Conservation (phyloP, 306 rosid species). For the Senna tora region DNA sequence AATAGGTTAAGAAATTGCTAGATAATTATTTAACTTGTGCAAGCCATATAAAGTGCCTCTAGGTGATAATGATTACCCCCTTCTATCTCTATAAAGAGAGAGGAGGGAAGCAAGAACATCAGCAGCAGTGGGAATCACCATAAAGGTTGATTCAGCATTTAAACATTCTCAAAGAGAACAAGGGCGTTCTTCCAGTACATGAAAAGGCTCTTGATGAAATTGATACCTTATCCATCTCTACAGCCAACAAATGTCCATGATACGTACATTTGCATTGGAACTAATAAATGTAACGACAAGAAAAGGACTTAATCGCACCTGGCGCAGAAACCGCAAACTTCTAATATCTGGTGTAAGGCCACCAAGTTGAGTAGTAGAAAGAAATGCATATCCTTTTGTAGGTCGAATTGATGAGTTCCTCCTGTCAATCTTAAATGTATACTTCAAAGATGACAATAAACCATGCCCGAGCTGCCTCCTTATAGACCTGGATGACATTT, state of each 20-base stretch:
- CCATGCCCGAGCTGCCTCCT: slow-evolving; percentile 99
- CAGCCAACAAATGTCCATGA: slow-evolving; percentile 29
- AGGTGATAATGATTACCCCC: too few relatives aligned
- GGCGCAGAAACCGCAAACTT: slow-evolving; percentile 84
- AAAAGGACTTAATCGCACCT: slow-evolving; percentile 54
- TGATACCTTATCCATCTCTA: slow-evolving; percentile 25
- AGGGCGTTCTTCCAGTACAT: background rate
- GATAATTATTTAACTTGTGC: background rate
- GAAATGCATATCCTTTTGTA: slow-evolving; percentile 84
- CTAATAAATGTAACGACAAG: slow-evolving; percentile 31
- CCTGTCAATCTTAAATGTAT: slow-evolving; percentile 76
- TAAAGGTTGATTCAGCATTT: background rate
- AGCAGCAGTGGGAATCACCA: slow-evolving; percentile 13
- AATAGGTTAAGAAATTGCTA: background rate
- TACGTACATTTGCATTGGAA: slow-evolving; percentile 22
- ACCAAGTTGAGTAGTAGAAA: slow-evolving; percentile 84
- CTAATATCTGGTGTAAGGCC: slow-evolving; percentile 90
- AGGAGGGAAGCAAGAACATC: background rate
- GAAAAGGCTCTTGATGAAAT: slow-evolving; percentile 7
- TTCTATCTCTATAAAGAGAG: background rate
- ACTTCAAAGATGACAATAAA: slow-evolving; percentile 82
- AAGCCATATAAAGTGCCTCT: background rate
- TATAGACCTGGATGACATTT: slow-evolving; percentile 84
- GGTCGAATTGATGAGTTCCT: slow-evolving; percentile 89
- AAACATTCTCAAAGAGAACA: slow-evolving; percentile 16